Conservation (phyloP, 805 yeast genomes). For the Candida rishiriensis region DNA sequence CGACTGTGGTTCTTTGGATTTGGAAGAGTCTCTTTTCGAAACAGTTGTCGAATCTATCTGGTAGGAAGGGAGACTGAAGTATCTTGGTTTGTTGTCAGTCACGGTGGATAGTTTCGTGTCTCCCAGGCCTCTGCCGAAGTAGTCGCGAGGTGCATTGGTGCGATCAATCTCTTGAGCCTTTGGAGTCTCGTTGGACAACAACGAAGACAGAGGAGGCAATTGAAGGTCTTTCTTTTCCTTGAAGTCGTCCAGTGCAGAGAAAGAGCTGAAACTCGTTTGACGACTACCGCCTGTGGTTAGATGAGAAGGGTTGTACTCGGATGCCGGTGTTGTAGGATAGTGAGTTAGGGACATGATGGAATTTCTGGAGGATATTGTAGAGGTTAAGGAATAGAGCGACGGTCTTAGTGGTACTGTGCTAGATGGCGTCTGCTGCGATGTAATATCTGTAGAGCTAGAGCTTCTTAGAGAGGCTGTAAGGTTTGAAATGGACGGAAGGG, state of each 20-base stretch:
- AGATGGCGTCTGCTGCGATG: neutral
- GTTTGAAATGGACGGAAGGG: constrained; percentile 18
- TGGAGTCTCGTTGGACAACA: constrained; percentile 2
- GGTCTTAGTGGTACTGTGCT: neutral
- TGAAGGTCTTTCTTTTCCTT: constrained; percentile 10
- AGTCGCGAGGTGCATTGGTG: neutral
- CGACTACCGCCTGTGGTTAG: neutral
- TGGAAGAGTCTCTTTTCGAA: neutral
- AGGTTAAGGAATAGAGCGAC: neutral
- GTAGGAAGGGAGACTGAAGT: too few relatives aligned
- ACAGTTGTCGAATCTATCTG: neutral
- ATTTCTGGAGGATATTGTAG: constrained; percentile 1
- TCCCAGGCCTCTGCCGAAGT: too few relatives aligned
- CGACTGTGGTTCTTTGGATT: constrained; percentile 3
- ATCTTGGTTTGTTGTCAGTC: neutral
- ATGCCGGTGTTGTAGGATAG: neutral
- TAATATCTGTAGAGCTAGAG: neutral
- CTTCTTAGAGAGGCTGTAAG: constrained; percentile 12
- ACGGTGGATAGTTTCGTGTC: too few relatives aligned
- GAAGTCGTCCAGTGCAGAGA: constrained; percentile 1
- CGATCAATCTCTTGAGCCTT: neutral
- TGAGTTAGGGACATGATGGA: neutral
- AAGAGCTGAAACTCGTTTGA: constrained; percentile 2
- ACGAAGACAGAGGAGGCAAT: constrained; percentile 18
- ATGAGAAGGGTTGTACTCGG: constrained; percentile 1